Conservation (phyloP, 1,284 basidiomycete genomes). For the Sporisorium reilianum region DNA sequence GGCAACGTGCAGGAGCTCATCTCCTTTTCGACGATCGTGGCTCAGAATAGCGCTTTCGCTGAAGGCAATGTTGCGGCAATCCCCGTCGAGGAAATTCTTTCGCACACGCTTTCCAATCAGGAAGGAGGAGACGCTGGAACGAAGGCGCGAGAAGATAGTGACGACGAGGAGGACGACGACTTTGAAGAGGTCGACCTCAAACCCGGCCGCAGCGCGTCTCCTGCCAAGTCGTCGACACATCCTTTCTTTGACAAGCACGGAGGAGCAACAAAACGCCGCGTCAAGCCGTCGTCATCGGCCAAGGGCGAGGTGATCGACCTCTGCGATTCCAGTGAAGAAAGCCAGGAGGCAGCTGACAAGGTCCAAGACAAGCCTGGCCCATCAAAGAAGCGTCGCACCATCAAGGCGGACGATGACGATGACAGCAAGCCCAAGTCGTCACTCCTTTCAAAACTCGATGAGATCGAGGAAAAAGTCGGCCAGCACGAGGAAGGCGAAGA, state of each 20-base stretch:
- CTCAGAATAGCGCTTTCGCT: conserved; percentile 16
- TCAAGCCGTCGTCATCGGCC: neutral
- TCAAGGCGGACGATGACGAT: conserved; percentile 11
- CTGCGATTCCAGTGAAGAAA: conserved; percentile 24
- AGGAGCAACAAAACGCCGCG: neutral
- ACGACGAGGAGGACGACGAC: conserved; percentile 38
- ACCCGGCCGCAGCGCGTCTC: neutral
- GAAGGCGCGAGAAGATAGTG: conserved; percentile 14
- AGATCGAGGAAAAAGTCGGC: conserved; percentile 9
- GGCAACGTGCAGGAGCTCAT: conserved; percentile 87
- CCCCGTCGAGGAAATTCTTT: conserved; percentile 34
- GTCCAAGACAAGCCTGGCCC: conserved; percentile 7
- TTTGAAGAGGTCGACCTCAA: conserved; percentile 69
- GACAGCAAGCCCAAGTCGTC: conserved; percentile 3
- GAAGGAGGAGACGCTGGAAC: conserved; percentile 18
- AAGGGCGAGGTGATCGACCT: conserved; percentile 46
- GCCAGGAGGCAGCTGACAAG: conserved; percentile 5
- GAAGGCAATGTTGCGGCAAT: conserved; percentile 12
- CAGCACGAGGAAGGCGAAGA: conserved; percentile 18
- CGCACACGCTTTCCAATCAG: conserved; percentile 37
- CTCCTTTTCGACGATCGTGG: conserved; percentile 57
- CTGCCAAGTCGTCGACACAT: neutral
- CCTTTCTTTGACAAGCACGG: conserved; percentile 24
- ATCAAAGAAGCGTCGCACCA: conserved; percentile 20
- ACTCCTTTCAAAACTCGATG: conserved; percentile 25